A percentile compares a stretch with the other conserved stretches of the same genome.
Evolutionary conservation across 73 alveolate genomes (phyloP).

Genomic region (Paramecium caudatum): DNA sequence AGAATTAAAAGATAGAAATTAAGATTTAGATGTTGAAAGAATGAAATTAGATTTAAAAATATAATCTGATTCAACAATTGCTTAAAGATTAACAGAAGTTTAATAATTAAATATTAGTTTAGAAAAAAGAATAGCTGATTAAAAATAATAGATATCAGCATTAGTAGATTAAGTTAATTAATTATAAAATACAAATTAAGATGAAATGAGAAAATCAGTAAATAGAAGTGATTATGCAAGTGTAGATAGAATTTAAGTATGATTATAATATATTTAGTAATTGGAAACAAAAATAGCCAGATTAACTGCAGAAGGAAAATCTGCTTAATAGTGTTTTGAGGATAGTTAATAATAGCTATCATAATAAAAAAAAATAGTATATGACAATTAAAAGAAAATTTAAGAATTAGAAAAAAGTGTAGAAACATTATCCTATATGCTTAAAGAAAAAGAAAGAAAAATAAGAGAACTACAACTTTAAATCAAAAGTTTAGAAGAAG

Average conservation of each 20-base stretch:
- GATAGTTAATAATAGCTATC: not conserved
- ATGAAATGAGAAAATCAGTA: not conserved
- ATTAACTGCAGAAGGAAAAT: not conserved
- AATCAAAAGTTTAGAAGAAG: not conserved
- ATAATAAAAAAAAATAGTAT: not conserved
- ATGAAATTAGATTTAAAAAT: not conserved
- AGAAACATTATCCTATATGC: not conserved
- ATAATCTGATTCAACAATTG: not conserved
- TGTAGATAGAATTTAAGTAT: not conserved
- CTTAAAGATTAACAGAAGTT: not conserved
- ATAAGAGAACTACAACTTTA: not conserved
- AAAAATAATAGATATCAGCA: not conserved
- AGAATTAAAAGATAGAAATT: not conserved
- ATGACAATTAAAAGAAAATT: not conserved
- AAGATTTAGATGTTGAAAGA: not conserved
- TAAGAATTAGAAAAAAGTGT: not conserved
- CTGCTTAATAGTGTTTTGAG: not conserved
- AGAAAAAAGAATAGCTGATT: slow-evolving; percentile 1
- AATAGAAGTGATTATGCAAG: not conserved
- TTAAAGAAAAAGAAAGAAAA: not conserved
- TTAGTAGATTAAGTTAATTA: not conserved
- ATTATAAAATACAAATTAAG: not conserved
- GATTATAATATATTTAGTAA: not conserved
- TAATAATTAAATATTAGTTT: not conserved
- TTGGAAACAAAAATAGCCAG: not conserved